A percentile compares a stretch with the other conserved stretches of the same genome.
Conservation (phyloP, 2,329 filamentous ascomycete genomes). For the Lasiodiplodia theobromae region DNA sequence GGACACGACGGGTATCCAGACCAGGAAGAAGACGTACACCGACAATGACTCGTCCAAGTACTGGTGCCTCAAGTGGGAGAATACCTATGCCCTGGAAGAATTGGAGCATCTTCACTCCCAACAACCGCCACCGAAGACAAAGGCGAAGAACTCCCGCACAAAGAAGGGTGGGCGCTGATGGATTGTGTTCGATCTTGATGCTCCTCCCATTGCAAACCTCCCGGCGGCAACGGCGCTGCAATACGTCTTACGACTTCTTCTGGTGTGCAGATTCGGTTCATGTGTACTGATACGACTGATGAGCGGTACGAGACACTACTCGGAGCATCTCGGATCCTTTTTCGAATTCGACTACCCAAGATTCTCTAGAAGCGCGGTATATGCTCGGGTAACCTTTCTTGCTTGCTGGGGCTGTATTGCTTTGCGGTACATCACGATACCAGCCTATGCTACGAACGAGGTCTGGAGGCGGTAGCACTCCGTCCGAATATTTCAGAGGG, state of each 20-base stretch:
- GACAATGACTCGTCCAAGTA: constrained; percentile 61
- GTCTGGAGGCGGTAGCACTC: neutral
- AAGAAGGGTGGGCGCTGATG: constrained; percentile 14
- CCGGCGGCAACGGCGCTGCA: neutral
- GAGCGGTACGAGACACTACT: constrained; percentile 6
- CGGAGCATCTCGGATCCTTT: neutral
- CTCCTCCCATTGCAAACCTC: neutral
- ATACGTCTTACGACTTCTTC: neutral
- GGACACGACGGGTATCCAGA: constrained; percentile 64
- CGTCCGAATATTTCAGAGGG: neutral
- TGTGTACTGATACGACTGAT: constrained; percentile 10
- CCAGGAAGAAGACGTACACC: constrained; percentile 66
- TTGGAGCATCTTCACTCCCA: constrained; percentile 68
- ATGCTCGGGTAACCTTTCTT: neutral
- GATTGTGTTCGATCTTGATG: neutral
- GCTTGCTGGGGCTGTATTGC: neutral
- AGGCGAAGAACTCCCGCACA: constrained; percentile 28
- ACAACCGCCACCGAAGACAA: constrained; percentile 58
- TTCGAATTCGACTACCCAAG: neutral
- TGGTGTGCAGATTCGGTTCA: neutral
- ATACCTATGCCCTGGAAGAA: constrained; percentile 65
- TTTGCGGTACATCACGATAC: neutral
- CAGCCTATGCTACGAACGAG: neutral
- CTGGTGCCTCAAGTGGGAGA: constrained; percentile 71
- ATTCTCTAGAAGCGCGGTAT: neutral